These are phyloP conservation scores for Lippia alba DNA, from an alignment of 305 asterid genomes.

Conservation along the genomic window DNA sequence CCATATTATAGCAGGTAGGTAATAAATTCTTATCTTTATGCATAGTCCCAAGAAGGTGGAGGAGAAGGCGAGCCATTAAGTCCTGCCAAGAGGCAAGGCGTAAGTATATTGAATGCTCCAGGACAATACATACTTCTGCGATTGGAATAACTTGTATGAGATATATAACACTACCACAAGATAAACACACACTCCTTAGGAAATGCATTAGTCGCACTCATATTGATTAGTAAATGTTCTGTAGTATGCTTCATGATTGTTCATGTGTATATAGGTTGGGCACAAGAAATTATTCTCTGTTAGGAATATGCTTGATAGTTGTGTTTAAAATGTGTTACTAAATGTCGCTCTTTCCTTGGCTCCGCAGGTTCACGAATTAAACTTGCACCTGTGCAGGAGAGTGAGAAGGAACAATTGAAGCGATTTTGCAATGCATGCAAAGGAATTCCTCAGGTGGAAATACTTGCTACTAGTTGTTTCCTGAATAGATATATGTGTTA, in stretches of 20 bases:
- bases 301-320: conserved; percentile 6
- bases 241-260: neutral
- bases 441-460: conserved; percentile 93
- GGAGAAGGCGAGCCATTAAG: conserved; percentile 64
- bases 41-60: conserved; percentile 83
- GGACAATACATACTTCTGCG: neutral
- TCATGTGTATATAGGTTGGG: neutral
- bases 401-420: conserved; percentile 70
- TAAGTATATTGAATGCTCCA: conserved; percentile 55
- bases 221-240: neutral
- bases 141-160: conserved; percentile 15
- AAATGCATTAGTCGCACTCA: conserved; percentile 6
- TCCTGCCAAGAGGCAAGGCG: conserved; percentile 75
- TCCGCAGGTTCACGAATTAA: conserved; percentile 69
- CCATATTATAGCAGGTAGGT: conserved; percentile 35
- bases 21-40: conserved; percentile 52
- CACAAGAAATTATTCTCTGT: conserved; percentile 3
- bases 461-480: conserved; percentile 8
- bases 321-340: conserved; percentile 26
- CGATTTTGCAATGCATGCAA: conserved; percentile 92
- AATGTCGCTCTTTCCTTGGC: conserved; percentile 22
- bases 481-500: conserved; percentile 16
- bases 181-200: neutral
- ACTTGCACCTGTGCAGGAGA: conserved; percentile 67
- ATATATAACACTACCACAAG: conserved; percentile 4